Evolutionary conservation across 495 filamentous ascomycete species (phyloP).

Genomic region (Glonium stellatum): DNA sequence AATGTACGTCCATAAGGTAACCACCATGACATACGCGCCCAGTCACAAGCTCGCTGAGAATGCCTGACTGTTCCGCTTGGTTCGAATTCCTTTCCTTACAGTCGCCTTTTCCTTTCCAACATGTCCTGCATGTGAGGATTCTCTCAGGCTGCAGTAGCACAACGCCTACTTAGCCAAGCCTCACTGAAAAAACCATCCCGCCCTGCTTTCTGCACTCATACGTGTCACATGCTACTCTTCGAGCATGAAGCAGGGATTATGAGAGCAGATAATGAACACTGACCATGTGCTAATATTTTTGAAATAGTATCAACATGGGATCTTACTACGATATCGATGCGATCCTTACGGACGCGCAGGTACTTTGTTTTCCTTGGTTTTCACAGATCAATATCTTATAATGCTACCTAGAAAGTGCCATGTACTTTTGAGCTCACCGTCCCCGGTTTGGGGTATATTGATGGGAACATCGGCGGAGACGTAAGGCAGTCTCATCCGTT

Average conservation of each 20-base stretch:
- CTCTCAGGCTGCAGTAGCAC: background rate
- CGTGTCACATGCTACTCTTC: slow-evolving; percentile 3
- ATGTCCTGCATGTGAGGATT: background rate
- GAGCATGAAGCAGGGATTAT: background rate
- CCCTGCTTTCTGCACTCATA: slow-evolving; percentile 3
- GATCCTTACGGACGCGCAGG: slow-evolving; percentile 88
- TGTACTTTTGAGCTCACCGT: slow-evolving; percentile 88
- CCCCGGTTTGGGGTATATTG: slow-evolving; percentile 78
- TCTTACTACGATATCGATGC: slow-evolving; percentile 93
- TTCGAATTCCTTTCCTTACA: background rate
- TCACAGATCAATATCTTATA: slow-evolving; percentile 5
- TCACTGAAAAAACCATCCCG: background rate
- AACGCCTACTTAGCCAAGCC: background rate
- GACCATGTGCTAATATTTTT: background rate
- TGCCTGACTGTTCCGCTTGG: background rate
- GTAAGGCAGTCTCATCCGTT: slow-evolving; percentile 32
- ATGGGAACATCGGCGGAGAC: slow-evolving; percentile 64
- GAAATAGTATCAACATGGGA: slow-evolving; percentile 43
- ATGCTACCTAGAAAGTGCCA: slow-evolving; percentile 68
- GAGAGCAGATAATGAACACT: background rate
- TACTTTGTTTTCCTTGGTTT: slow-evolving; percentile 31
- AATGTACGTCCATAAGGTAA: slow-evolving; percentile 2
- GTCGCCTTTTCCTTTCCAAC: background rate
- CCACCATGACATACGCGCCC: background rate
- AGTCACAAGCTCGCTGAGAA: background rate